Evolutionary conservation across 2,329 filamentous ascomycete species (phyloP).

Genomic region (Ophiostoma novo-ulmi): DNA sequence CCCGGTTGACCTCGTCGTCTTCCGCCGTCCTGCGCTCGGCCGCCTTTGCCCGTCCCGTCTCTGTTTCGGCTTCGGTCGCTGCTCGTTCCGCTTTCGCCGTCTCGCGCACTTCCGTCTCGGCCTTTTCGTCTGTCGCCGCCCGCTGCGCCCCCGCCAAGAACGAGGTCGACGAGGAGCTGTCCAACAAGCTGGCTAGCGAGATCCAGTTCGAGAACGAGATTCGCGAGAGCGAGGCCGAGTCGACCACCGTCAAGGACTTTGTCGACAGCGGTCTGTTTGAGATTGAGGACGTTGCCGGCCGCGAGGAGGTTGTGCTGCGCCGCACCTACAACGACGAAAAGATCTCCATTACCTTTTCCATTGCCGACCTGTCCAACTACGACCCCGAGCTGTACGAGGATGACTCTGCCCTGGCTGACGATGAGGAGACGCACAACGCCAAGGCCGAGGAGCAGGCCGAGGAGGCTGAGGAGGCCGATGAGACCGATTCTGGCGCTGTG

Average conservation of each 20-base stretch:
- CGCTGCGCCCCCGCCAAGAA: slow-evolving; percentile 38
- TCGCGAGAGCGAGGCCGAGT: slow-evolving; percentile 64
- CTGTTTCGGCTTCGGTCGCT: slow-evolving; percentile 29
- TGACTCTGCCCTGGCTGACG: slow-evolving; percentile 50
- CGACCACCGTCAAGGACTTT: slow-evolving; percentile 79
- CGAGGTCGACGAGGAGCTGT: slow-evolving; percentile 71
- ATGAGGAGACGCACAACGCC: slow-evolving; percentile 45
- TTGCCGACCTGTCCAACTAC: slow-evolving; percentile 70
- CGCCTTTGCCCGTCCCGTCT: neutral
- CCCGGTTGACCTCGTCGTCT: slow-evolving; percentile 43
- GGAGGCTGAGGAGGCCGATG: slow-evolving; percentile 50
- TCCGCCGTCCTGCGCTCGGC: slow-evolving; percentile 1
- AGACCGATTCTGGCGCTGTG: slow-evolving; percentile 54
- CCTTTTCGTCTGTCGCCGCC: slow-evolving; percentile 47
- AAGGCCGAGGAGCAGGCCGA: slow-evolving; percentile 53
- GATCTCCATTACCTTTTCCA: slow-evolving; percentile 72
- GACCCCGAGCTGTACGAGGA: slow-evolving; percentile 57
- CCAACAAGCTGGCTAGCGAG: slow-evolving; percentile 79
- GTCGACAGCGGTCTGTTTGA: slow-evolving; percentile 79
- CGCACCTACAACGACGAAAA: slow-evolving; percentile 83
- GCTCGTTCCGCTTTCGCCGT: slow-evolving; percentile 33
- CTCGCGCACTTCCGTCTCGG: slow-evolving; percentile 29
- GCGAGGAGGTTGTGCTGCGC: slow-evolving; percentile 81
- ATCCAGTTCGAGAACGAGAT: slow-evolving; percentile 78
- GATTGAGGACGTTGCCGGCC: slow-evolving; percentile 73